These are phyloP conservation scores for Geotrichum citri-aurantii DNA, from an alignment of 1,139 yeast genomes.

Conservation along the genomic window DNA sequence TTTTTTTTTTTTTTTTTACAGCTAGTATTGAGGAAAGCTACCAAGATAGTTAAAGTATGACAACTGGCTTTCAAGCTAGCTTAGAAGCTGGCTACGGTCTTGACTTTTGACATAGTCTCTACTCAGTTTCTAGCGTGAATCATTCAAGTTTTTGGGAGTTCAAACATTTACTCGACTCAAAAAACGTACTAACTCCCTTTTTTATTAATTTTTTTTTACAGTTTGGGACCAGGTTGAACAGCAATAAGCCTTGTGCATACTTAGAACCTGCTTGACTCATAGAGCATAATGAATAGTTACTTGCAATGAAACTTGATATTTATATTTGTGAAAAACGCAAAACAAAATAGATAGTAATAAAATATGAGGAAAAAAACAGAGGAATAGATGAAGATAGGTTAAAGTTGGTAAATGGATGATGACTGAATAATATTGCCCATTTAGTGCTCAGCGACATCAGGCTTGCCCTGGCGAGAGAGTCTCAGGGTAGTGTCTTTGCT, in stretches of 20 bases:
- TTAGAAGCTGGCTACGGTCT: too few relatives aligned
- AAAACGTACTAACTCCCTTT: neutral
- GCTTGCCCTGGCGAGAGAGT: slow-evolving; percentile 28
- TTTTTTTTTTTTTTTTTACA: neutral
- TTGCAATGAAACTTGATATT: neutral
- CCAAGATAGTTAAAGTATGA: too few relatives aligned
- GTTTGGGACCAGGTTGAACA: neutral
- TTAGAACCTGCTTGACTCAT: neutral
- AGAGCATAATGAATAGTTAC: too few relatives aligned
- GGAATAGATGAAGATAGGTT: neutral
- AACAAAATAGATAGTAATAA: neutral
- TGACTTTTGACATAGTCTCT: neutral
- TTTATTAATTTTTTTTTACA: neutral
- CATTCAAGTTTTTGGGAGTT: too few relatives aligned
- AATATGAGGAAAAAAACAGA: neutral
- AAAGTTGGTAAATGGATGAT: neutral
- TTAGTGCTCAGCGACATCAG: slow-evolving; percentile 14
- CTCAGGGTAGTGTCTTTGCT: slow-evolving; percentile 27
- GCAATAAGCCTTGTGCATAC: neutral
- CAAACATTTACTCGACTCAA: too few relatives aligned
- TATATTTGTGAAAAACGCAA: neutral
- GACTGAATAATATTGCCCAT: neutral
- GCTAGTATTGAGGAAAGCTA: neutral
- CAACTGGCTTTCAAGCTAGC: neutral
- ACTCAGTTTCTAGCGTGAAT: neutral